Percentiles rank a stretch among this genome's conserved stretches.
Conservation (phyloP, 192 early-diverging fungal species). For the Coemansia sp. region DNA sequence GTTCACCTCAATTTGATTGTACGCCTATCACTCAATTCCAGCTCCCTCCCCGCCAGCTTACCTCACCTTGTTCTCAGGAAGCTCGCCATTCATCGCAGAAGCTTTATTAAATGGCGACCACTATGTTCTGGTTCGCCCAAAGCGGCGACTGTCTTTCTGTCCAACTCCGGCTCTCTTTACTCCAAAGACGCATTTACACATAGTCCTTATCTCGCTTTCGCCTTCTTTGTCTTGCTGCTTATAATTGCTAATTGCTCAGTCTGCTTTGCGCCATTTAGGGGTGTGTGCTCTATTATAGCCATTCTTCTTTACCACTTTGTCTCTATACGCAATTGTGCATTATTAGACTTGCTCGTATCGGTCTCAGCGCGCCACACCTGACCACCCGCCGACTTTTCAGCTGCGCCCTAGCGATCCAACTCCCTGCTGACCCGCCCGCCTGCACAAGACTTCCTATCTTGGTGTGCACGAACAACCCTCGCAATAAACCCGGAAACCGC, state of each 20-base stretch:
- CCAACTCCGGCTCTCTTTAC: not conserved
- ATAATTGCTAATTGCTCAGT: slow-evolving; percentile 1
- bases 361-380: slow-evolving; percentile 18
- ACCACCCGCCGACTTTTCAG: not conserved
- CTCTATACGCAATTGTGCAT: slow-evolving; percentile 26
- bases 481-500: slow-evolving; percentile 2
- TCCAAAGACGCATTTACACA: slow-evolving; percentile 3
- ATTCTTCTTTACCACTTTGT: slow-evolving; percentile 6
- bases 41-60: slow-evolving; percentile 1
- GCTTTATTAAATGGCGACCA: not conserved
- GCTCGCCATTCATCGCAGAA: not conserved
- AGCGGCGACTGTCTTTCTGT: not conserved
- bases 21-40: slow-evolving; percentile 2
- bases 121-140: not conserved
- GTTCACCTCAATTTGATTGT: not conserved
- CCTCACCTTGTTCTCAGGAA: not conserved
- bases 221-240: slow-evolving; percentile 2
- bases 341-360: slow-evolving; percentile 18
- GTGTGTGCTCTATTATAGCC: not conserved
- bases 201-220: not conserved
- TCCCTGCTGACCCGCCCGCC: slow-evolving; percentile 4
- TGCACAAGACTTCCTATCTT: slow-evolving; percentile 10
- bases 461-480: slow-evolving; percentile 5
- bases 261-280: not conserved
- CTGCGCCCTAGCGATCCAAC: slow-evolving; percentile 10